phyloP scores from a whole-genome alignment of 345 rosid genomes.

The Salix arbutifolia region DNA sequence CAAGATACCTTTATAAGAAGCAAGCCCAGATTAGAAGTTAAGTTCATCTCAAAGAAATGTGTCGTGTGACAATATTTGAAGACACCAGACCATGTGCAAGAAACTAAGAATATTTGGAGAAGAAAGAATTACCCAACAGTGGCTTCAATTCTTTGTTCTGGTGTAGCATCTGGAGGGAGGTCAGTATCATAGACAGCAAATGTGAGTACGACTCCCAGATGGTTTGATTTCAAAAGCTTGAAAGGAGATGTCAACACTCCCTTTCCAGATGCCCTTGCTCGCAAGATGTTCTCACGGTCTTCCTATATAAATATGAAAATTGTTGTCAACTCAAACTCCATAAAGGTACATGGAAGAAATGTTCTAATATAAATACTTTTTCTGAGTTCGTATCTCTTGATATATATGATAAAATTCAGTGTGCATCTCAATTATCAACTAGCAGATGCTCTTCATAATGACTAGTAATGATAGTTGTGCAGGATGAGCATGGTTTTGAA shows the following conservation, averaged over 20 bases:
- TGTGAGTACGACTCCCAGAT: slow-evolving; percentile 86
- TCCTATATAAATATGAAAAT: slow-evolving; percentile 42
- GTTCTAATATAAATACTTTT: slow-evolving; percentile 4
- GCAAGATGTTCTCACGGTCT: slow-evolving; percentile 86
- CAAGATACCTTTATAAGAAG: slow-evolving; percentile 63
- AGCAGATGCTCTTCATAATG: neutral
- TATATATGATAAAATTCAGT: neutral
- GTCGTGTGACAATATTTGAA: neutral
- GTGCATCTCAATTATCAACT: neutral
- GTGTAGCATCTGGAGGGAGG: slow-evolving; percentile 65
- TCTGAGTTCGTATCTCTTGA: neutral
- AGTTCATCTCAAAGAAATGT: neutral
- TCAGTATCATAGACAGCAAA: slow-evolving; percentile 77
- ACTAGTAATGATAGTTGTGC: neutral
- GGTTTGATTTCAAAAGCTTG: slow-evolving; percentile 86
- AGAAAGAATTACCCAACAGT: slow-evolving; percentile 64
- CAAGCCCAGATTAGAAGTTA: neutral
- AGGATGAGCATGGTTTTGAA: neutral
- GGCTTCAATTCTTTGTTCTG: slow-evolving; percentile 64
- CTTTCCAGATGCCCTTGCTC: slow-evolving; percentile 91
- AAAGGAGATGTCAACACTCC: slow-evolving; percentile 96
- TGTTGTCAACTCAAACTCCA: slow-evolving; percentile 9
- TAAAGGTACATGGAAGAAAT: neutral
- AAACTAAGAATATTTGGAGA: slow-evolving; percentile 10
- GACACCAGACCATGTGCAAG: neutral